These are phyloP conservation scores for Fraxinus albicans DNA, from an alignment of 305 asterid genomes.

Conservation along the genomic window DNA sequence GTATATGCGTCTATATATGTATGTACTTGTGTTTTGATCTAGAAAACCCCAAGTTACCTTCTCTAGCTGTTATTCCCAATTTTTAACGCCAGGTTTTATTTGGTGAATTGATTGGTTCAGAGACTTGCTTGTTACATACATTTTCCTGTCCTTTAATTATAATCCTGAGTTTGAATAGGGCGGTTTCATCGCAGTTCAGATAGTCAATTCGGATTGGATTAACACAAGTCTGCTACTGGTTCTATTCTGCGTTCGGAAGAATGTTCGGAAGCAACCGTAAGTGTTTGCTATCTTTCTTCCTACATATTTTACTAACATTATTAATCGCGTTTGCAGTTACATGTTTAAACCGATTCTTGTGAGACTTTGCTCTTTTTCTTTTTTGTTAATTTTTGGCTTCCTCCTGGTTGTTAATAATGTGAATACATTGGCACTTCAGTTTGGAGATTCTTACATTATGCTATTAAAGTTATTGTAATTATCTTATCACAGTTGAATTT, in stretches of 20 bases:
- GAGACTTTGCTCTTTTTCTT: background rate
- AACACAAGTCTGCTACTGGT: conserved; percentile 16
- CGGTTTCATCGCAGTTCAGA: background rate
- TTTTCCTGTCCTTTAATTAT: background rate
- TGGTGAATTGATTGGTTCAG: background rate
- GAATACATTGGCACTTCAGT: background rate
- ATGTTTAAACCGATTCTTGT: background rate
- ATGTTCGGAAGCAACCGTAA: conserved; percentile 69
- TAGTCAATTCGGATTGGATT: conserved; percentile 30
- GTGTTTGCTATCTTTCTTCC: conserved; percentile 20
- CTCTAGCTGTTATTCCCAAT: background rate
- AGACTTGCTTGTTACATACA: background rate
- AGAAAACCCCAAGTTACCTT: background rate
- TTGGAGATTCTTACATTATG: background rate
- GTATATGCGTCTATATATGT: background rate
- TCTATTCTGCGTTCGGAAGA: conserved; percentile 23
- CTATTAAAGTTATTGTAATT: conserved; percentile 11
- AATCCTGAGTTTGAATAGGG: background rate
- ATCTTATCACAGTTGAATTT: conserved; percentile 12
- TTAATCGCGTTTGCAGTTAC: conserved; percentile 1
- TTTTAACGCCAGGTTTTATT: background rate
- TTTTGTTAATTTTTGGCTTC: too few species aligned
- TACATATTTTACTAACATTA: too few species aligned
- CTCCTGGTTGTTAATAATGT: background rate
- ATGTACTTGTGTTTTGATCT: background rate